Evolutionary conservation across 768 basidiomycete genomes (phyloP).

Genomic region (Suillus lakei): DNA sequence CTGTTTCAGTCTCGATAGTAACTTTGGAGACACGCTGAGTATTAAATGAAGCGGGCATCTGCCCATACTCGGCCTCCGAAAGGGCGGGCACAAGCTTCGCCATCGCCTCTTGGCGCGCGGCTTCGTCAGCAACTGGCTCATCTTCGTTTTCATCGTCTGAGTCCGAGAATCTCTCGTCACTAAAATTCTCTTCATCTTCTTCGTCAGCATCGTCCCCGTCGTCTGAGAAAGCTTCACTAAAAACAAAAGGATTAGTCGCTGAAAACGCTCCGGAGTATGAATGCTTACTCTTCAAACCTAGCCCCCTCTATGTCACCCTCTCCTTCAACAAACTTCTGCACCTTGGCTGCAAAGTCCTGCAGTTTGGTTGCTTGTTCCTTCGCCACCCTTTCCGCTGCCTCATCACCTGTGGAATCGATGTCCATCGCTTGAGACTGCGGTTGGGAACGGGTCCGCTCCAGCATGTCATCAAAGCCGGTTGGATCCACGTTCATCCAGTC

Average conservation of each 20-base stretch:
- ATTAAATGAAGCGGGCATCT: constrained; percentile 77
- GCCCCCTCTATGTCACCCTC: constrained; percentile 91
- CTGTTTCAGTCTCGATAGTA: constrained; percentile 47
- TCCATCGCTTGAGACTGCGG: constrained; percentile 52
- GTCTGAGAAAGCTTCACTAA: constrained; percentile 73
- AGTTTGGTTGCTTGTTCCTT: constrained; percentile 73
- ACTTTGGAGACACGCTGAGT: constrained; percentile 68
- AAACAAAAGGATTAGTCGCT: constrained; percentile 11
- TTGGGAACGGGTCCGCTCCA: constrained; percentile 48
- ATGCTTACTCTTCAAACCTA: constrained; percentile 83
- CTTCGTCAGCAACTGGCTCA: constrained; percentile 28
- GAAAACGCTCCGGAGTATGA: constrained; percentile 4
- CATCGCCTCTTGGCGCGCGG: constrained; percentile 67
- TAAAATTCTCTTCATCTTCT: constrained; percentile 43
- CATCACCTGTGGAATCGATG: constrained; percentile 40
- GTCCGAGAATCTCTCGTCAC: constrained; percentile 48
- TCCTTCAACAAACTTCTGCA: constrained; percentile 89
- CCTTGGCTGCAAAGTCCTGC: constrained; percentile 79
- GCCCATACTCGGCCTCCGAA: constrained; percentile 85
- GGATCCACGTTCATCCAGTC: constrained; percentile 86
- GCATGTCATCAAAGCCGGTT: constrained; percentile 74
- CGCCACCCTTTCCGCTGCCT: constrained; percentile 50
- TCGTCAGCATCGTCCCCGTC: constrained; percentile 37
- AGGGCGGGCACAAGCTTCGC: constrained; percentile 82
- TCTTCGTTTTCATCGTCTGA: constrained; percentile 47